phyloP scores from a whole-genome alignment of 176 grass and related monocot species.

The Calamus simplicifolius region DNA sequence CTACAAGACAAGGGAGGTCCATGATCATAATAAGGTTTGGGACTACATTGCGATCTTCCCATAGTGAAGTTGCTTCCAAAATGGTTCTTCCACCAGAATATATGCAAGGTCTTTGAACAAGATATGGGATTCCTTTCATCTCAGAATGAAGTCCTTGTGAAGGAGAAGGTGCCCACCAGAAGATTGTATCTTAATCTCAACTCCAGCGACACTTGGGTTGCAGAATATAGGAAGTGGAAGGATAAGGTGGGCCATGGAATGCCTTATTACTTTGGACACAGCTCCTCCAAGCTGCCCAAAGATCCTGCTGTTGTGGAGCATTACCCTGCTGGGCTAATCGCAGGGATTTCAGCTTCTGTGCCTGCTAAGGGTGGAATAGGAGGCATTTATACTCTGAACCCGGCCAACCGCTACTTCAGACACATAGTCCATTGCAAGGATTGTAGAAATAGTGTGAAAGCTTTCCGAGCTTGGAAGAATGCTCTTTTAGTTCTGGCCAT shows the following conservation, averaged over 20 bases:
- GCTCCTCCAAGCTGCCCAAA: slow-evolving; percentile 29
- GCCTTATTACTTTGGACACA: slow-evolving; percentile 96
- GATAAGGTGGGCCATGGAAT: slow-evolving; percentile 74
- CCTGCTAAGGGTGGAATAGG: slow-evolving; percentile 76
- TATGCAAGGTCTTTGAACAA: slow-evolving; percentile 85
- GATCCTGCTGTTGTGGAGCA: slow-evolving; percentile 75
- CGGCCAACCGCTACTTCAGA: slow-evolving; percentile 65
- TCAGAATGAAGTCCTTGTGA: slow-evolving; percentile 84
- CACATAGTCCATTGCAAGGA: slow-evolving; percentile 95
- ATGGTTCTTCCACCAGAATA: slow-evolving; percentile 85
- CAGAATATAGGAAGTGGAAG: slow-evolving; percentile 95
- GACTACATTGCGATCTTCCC: slow-evolving; percentile 14
- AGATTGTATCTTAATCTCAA: slow-evolving; percentile 83
- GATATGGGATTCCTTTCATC: slow-evolving; percentile 98
- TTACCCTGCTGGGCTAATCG: slow-evolving; percentile 51
- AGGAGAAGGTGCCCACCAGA: slow-evolving; percentile 72
- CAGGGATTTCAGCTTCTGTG: slow-evolving; percentile 55
- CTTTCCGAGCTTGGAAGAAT: slow-evolving; percentile 39
- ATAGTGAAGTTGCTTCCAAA: slow-evolving; percentile 29
- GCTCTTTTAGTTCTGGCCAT: slow-evolving; percentile 29
- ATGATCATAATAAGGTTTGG: slow-evolving; percentile 75
- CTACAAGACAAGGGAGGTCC: slow-evolving; percentile 63
- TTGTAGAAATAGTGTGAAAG: slow-evolving; percentile 38
- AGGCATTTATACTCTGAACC: slow-evolving; percentile 58
- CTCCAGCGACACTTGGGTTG: slow-evolving; percentile 73